Conservation (phyloP, 805 yeast species). For the Torulaspora gathmanii region DNA sequence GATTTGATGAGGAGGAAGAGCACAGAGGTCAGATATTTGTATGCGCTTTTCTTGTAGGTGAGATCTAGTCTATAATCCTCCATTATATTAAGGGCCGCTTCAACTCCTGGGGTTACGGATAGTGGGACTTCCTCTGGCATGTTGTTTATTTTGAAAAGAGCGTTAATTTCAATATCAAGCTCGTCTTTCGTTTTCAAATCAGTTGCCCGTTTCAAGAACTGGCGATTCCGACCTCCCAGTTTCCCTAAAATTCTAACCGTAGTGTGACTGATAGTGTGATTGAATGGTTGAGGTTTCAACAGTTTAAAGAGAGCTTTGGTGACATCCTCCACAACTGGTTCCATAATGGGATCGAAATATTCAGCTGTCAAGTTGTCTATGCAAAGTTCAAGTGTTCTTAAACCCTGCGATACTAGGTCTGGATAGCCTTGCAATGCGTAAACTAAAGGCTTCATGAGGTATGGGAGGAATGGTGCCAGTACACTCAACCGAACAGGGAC, state of each 20-base stretch:
- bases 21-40: constrained; percentile 60
- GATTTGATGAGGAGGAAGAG: constrained; percentile 58
- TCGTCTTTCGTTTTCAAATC: constrained; percentile 52
- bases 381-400: constrained; percentile 89
- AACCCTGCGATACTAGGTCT: constrained; percentile 90
- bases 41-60: constrained; percentile 75
- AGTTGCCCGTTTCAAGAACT: constrained; percentile 70
- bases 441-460: constrained; percentile 85
- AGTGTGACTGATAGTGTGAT: constrained; percentile 92
- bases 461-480: constrained; percentile 85
- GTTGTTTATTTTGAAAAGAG: constrained; percentile 68
- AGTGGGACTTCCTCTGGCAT: constrained; percentile 57
- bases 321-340: constrained; percentile 91
- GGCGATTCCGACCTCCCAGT: constrained; percentile 91
- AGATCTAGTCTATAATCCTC: constrained; percentile 55
- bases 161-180: constrained; percentile 64
- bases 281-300: constrained; percentile 85
- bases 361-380: constrained; percentile 95
- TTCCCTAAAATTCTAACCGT: constrained; percentile 91
- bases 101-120: constrained; percentile 77
- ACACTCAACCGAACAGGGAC: constrained; percentile 95
- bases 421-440: constrained; percentile 85
- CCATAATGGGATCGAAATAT: constrained; percentile 94
- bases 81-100: constrained; percentile 69
- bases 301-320: constrained; percentile 92